These are phyloP conservation scores for Nothophytophthora sp. DNA, from an alignment of 352 stramenopile genomes.

Conservation along the genomic window DNA sequence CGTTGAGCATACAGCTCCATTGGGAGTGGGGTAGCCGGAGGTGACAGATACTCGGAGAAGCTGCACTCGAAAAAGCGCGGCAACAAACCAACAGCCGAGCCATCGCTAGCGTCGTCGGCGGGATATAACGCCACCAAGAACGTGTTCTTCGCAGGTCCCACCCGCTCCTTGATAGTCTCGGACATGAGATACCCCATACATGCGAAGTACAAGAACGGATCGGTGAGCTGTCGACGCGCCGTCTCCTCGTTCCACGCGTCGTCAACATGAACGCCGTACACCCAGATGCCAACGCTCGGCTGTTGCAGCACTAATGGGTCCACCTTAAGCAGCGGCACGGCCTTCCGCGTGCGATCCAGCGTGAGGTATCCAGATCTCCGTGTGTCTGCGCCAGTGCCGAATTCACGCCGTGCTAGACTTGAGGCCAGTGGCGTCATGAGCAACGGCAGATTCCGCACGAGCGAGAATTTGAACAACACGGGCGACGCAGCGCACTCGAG, in stretches of 20 bases:
- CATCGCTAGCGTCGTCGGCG: conserved; percentile 9
- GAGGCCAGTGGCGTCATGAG: conserved; percentile 74
- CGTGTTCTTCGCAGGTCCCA: conserved; percentile 46
- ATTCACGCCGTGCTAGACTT: conserved; percentile 60
- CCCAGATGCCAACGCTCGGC: conserved; percentile 73
- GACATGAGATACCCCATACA: conserved; percentile 61
- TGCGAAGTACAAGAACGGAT: conserved; percentile 62
- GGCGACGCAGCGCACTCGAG: conserved; percentile 38
- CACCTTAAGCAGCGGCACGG: conserved; percentile 69
- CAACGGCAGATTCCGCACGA: conserved; percentile 72
- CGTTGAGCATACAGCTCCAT: conserved; percentile 43
- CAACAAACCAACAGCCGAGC: conserved; percentile 29
- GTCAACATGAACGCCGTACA: conserved; percentile 63
- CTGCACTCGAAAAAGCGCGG: conserved; percentile 78
- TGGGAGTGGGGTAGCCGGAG: conserved; percentile 13
- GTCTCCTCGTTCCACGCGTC: conserved; percentile 46
- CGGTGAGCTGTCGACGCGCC: conserved; percentile 31
- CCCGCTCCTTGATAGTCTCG: conserved; percentile 58
- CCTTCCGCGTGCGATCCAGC: conserved; percentile 74
- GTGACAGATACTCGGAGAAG: conserved; percentile 30
- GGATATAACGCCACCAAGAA: conserved; percentile 75
- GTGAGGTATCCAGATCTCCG: conserved; percentile 66
- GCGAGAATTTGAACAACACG: conserved; percentile 49
- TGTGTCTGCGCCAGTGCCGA: conserved; percentile 28
- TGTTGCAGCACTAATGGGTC: conserved; percentile 70